These are phyloP conservation scores for Pseudogymnoascus sp. DNA, from an alignment of 2,329 filamentous ascomycete species.

Conservation along the genomic window DNA sequence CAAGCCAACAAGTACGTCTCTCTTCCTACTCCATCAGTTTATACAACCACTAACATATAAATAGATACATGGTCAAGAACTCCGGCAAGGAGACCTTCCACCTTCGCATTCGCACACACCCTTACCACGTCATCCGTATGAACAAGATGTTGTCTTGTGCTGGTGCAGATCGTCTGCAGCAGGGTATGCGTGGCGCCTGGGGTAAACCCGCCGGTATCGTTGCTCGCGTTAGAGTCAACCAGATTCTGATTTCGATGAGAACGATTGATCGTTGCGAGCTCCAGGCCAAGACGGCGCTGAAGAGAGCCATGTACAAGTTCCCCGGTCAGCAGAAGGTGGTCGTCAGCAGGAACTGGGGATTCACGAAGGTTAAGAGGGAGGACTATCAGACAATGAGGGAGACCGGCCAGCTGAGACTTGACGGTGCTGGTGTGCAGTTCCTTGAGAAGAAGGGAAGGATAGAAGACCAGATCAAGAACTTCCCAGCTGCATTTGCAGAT, in stretches of 20 bases:
- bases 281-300: conserved; percentile 60
- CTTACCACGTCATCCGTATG: conserved; percentile 99
- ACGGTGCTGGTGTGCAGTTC: conserved; percentile 99
- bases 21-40: conserved; percentile 39
- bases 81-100: conserved; percentile 69
- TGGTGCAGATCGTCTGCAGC: conserved; percentile 99
- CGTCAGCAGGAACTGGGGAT: conserved; percentile 99
- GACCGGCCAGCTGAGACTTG: conserved; percentile 87
- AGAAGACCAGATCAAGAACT: conserved; percentile 81
- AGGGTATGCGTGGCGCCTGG: conserved; percentile 99
- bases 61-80: conserved; percentile 58
- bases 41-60: conserved; percentile 9
- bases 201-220: conserved; percentile 99
- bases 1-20: conserved; percentile 88
- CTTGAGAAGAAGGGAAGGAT: conserved; percentile 87
- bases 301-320: conserved; percentile 99
- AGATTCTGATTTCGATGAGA: conserved; percentile 95
- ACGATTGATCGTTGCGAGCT: conserved; percentile 82
- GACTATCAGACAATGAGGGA: conserved; percentile 96
- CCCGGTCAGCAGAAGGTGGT: conserved; percentile 99
- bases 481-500: conserved; percentile 78
- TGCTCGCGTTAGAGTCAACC: conserved; percentile 99
- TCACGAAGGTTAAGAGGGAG: conserved; percentile 95
- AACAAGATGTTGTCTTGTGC: conserved; percentile 99
- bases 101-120: conserved; percentile 80